Conservation (phyloP, 495 filamentous ascomycete species). For the Bacidia rubella region DNA sequence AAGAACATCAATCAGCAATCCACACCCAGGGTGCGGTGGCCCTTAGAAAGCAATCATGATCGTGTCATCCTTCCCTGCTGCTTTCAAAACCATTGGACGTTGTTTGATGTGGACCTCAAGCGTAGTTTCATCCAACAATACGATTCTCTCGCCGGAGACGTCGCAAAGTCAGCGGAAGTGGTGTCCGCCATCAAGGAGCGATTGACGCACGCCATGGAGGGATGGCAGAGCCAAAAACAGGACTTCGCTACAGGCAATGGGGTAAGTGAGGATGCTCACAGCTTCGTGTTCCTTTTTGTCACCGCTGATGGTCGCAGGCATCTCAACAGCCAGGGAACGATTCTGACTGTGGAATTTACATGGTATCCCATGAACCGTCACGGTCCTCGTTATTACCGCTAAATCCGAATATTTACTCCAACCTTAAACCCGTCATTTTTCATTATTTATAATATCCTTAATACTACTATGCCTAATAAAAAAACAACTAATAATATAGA, state of each 20-base stretch:
- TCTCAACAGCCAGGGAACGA: not conserved
- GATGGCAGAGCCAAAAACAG: not conserved
- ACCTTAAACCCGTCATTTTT: no score
- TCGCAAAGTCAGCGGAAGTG: not conserved
- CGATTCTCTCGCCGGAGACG: not conserved
- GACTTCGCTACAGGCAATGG: not conserved
- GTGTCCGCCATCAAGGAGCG: not conserved
- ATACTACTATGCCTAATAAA: no score
- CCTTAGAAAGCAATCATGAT: not conserved
- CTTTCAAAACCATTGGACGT: conserved; percentile 1
- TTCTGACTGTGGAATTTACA: conserved; percentile 3
- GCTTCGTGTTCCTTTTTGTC: not conserved
- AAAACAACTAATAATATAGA: no score
- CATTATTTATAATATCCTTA: no score
- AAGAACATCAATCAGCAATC: not conserved
- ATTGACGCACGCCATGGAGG: not conserved
- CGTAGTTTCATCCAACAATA: conserved; percentile 5
- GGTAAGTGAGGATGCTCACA: not conserved
- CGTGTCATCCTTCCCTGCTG: conserved; percentile 7
- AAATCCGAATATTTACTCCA: no score
- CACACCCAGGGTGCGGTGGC: not conserved
- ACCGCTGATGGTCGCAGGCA: not conserved
- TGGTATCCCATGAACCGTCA: no score
- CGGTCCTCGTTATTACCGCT: no score
- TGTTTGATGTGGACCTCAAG: conserved; percentile 8